These are phyloP conservation scores for Diutina ranongensis DNA, from an alignment of 1,139 yeast species.

Conservation along the genomic window DNA sequence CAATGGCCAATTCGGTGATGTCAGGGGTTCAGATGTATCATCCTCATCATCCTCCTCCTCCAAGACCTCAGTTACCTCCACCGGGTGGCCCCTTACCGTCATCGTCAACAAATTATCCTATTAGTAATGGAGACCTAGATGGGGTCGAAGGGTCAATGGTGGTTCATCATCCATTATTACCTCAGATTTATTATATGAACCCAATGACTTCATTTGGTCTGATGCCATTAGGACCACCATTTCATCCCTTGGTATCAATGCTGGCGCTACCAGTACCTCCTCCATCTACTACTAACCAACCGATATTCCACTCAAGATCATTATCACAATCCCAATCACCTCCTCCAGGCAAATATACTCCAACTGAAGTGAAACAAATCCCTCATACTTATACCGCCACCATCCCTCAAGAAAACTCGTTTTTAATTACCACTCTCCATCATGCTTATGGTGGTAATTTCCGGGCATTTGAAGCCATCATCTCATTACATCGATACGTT, in stretches of 20 bases:
- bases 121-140: too few species aligned
- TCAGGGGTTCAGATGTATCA: neutral
- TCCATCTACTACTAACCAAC: too few species aligned
- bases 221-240: conserved; percentile 2
- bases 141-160: too few species aligned
- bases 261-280: neutral
- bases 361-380: neutral
- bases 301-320: too few species aligned
- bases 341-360: neutral
- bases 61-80: neutral
- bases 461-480: neutral
- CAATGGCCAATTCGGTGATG: neutral
- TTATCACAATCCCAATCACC: too few species aligned
- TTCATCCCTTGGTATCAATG: neutral
- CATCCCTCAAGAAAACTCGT: neutral
- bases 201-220: conserved; percentile 2
- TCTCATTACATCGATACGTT: neutral
- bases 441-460: neutral
- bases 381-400: too few species aligned
- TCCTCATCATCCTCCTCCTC: neutral
- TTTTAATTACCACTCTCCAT: neutral
- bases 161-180: neutral
- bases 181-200: neutral
- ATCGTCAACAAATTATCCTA: too few species aligned
- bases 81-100: neutral